These are phyloP conservation scores for Cyclanthera cordifolia DNA, from an alignment of 306 rosid species.

Conservation along the genomic window DNA sequence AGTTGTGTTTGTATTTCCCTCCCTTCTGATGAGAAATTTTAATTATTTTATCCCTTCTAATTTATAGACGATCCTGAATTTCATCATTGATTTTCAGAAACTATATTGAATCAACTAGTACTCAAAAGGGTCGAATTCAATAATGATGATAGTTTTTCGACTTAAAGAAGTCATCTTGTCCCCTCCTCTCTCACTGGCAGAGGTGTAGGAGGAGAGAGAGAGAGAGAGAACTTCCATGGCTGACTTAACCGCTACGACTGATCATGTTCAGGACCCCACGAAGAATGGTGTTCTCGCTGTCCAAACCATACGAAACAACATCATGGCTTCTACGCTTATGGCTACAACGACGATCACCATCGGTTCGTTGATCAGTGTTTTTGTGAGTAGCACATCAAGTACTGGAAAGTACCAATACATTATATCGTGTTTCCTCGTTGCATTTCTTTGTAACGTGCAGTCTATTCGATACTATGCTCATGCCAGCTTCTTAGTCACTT, in stretches of 20 bases:
- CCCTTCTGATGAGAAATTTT: too few species aligned
- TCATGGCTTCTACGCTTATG: constrained; percentile 75
- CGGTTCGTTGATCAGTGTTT: constrained; percentile 63
- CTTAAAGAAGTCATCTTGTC: not conserved
- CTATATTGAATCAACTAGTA: not conserved
- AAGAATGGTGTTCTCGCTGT: constrained; percentile 65
- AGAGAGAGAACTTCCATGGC: not conserved
- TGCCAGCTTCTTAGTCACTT: constrained; percentile 62
- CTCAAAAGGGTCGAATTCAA: not conserved
- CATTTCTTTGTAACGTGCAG: constrained; percentile 73
- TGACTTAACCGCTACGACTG: constrained; percentile 8
- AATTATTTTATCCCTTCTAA: not conserved
- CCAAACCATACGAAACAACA: constrained; percentile 77
- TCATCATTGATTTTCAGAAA: not conserved
- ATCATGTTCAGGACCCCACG: constrained; percentile 52
- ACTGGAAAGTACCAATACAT: constrained; percentile 46
- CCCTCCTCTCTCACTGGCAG: not conserved
- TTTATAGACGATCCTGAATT: not conserved
- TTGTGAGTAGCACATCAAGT: constrained; percentile 34
- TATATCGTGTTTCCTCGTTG: constrained; percentile 63
- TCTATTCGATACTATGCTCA: constrained; percentile 71
- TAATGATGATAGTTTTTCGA: not conserved
- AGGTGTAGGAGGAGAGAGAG: not conserved
- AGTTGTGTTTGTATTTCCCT: too few species aligned
- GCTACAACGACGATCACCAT: constrained; percentile 72